Evolutionary conservation across 1,284 basidiomycete genomes (phyloP).

Genomic region (Apiotrichum sp.): DNA sequence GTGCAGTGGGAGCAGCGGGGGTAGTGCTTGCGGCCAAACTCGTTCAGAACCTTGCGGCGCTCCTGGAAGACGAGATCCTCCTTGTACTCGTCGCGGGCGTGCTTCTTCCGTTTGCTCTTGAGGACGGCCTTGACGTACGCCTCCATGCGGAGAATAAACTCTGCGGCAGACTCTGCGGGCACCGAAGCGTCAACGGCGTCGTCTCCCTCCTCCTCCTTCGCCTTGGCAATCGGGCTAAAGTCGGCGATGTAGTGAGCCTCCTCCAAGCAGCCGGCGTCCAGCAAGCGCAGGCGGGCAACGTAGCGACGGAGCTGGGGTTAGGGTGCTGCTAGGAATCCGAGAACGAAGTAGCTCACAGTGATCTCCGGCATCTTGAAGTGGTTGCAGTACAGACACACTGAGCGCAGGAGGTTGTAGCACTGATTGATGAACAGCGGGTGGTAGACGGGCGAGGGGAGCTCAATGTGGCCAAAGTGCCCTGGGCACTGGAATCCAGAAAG

Average conservation of each 20-base stretch:
- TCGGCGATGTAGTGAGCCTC: conserved; percentile 72
- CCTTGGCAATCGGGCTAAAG: conserved; percentile 47
- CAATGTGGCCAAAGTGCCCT: conserved; percentile 99
- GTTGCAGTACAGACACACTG: conserved; percentile 94
- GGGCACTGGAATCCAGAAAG: conserved; percentile 90
- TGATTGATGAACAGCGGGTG: conserved; percentile 96
- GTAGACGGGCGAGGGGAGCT: conserved; percentile 89
- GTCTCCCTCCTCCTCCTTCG: conserved; percentile 39
- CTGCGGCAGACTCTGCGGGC: conserved; percentile 53
- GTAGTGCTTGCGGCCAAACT: conserved; percentile 67
- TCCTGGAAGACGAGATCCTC: conserved; percentile 80
- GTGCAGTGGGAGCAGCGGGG: conserved; percentile 67
- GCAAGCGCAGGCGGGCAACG: conserved; percentile 75
- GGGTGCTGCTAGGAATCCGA: too few species aligned
- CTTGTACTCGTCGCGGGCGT: conserved; percentile 78
- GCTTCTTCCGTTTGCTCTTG: conserved; percentile 52
- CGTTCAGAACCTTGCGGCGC: conserved; percentile 72
- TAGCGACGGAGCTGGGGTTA: conserved; percentile 83
- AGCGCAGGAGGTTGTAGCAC: conserved; percentile 80
- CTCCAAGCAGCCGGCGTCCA: conserved; percentile 83
- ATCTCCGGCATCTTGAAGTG: conserved; percentile 74
- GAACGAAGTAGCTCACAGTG: conserved; percentile 60
- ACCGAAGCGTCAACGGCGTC: conserved; percentile 43
- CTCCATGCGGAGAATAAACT: conserved; percentile 65
- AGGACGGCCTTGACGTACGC: conserved; percentile 66